phyloP scores from a whole-genome alignment of 495 filamentous ascomycete genomes.

The Niebla homalea region DNA sequence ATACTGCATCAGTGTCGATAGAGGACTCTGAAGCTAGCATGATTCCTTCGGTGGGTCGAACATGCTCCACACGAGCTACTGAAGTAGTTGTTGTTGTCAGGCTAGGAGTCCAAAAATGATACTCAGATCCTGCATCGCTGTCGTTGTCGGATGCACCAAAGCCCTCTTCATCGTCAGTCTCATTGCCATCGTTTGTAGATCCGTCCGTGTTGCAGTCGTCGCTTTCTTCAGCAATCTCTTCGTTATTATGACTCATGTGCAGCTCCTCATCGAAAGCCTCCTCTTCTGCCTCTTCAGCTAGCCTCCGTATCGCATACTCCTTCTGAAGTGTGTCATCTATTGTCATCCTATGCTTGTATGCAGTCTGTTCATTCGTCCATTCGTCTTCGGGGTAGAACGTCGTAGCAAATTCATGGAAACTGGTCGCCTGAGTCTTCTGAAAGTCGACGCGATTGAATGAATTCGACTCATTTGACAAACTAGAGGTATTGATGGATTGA shows the following conservation, averaged over 20 bases:
- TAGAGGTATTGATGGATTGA: too few species aligned
- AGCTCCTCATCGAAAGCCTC: slow-evolving; percentile 65
- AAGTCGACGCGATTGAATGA: slow-evolving; percentile 28
- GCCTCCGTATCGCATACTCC: slow-evolving; percentile 72
- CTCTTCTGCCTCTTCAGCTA: slow-evolving; percentile 84
- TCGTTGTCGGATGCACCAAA: slow-evolving; percentile 84
- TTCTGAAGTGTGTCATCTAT: slow-evolving; percentile 81
- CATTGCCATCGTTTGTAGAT: slow-evolving; percentile 57
- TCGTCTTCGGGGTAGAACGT: slow-evolving; percentile 69
- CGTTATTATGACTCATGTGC: slow-evolving; percentile 45
- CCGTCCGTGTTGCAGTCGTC: slow-evolving; percentile 39
- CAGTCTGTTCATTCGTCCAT: slow-evolving; percentile 61
- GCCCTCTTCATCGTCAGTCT: slow-evolving; percentile 91
- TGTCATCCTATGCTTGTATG: slow-evolving; percentile 55
- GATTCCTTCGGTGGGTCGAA: slow-evolving; percentile 35
- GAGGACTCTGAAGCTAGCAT: slow-evolving; percentile 43
- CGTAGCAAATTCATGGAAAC: slow-evolving; percentile 90
- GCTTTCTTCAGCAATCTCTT: slow-evolving; percentile 31
- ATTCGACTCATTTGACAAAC: neutral
- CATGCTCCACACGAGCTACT: slow-evolving; percentile 34
- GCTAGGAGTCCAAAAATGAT: slow-evolving; percentile 64
- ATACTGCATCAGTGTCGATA: slow-evolving; percentile 28
- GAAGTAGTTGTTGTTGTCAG: slow-evolving; percentile 44
- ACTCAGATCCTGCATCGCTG: slow-evolving; percentile 59
- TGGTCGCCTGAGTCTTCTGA: slow-evolving; percentile 50